Base-by-base conservation (phyloP, 768 basidiomycete genomes). In the Phylloporus rhodoxanthus region DNA sequence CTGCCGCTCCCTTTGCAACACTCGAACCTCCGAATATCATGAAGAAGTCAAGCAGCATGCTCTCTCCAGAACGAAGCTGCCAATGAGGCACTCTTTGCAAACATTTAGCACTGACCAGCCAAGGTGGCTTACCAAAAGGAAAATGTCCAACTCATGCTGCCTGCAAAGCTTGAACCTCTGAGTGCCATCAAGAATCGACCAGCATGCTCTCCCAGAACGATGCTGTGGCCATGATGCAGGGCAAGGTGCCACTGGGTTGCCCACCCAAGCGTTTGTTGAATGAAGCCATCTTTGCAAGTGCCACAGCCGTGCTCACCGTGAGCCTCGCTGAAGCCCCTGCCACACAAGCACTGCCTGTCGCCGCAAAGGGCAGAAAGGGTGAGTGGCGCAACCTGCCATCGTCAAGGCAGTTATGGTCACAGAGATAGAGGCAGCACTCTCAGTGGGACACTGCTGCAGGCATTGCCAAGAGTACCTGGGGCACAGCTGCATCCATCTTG, bases 1-100 rank as follows among this genome's bases (percentile, higher is more conserved):
- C 60, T 20, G 7, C 48, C n/a, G 19, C 45, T 8, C 14, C 56
- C 4, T 38, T 52, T 20, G 25, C 56, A 2, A 67, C n/a, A n/a
- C n/a, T n/a, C n/a, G n/a, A 67, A 15, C 48, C 48, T 19, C 58
- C 67, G 19, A 43, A 52, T 1, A 30, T 58, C 10, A 38, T 66
- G 8, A 57, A 56, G 45, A 68, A 57, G 40, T 68, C 67, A 30
- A 55, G 11, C 39, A 68, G 65, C 10, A 50, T 21, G 9, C 48
- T 65, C 33, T 62, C 65, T 38, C n/a, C 60, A 67, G 44, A 54
- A 43, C 21, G 60, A 67, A 29, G 58, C 43, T 9, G 3, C 28
- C 0, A 65, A 65, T 45, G 63, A 65, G 17, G 52, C 57, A 1
- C 1, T 65, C n/a, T 65, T 65, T 52, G 65, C 65, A 0, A 57